Evolutionary conservation across 2,329 filamentous ascomycete genomes (phyloP).

Genomic region (Claviceps arundinis): DNA sequence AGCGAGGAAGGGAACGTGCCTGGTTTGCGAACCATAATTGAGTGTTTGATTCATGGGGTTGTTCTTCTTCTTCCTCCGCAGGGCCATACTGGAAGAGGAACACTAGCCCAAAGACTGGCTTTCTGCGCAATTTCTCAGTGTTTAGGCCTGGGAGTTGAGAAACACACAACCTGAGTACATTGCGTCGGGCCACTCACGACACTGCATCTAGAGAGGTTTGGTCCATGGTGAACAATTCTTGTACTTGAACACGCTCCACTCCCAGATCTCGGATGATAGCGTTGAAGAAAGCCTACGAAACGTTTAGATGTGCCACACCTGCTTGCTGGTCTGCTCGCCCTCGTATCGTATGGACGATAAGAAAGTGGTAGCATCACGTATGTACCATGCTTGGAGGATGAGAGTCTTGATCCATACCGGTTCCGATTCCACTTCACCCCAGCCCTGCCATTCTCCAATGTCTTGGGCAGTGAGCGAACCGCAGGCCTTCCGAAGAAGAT

Average conservation of each 20-base stretch:
- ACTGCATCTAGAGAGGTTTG: conserved; percentile 48
- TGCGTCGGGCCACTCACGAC: conserved; percentile 33
- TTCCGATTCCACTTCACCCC: conserved; percentile 80
- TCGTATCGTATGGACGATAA: background rate
- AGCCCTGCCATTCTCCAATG: conserved; percentile 52
- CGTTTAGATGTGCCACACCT: background rate
- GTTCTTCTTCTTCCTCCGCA: conserved; percentile 37
- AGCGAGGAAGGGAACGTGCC: conserved; percentile 27
- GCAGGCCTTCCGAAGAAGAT: conserved; percentile 33
- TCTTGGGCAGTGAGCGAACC: conserved; percentile 37
- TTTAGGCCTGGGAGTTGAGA: background rate
- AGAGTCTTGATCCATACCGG: conserved; percentile 44
- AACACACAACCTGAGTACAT: background rate
- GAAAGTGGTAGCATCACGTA: background rate
- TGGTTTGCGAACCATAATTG: conserved; percentile 89
- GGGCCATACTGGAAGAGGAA: conserved; percentile 67
- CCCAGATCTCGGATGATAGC: conserved; percentile 70
- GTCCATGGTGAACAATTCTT: conserved; percentile 66
- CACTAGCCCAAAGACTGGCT: conserved; percentile 73
- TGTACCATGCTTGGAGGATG: too few relatives aligned
- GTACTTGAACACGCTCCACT: conserved; percentile 56
- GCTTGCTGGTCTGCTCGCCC: background rate
- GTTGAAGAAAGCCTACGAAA: conserved; percentile 63
- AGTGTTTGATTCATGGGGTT: conserved; percentile 32
- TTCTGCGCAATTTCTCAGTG: conserved; percentile 26